Evolutionary conservation across 495 filamentous ascomycete genomes (phyloP).

Genomic region (Penicillium cataractarum): DNA sequence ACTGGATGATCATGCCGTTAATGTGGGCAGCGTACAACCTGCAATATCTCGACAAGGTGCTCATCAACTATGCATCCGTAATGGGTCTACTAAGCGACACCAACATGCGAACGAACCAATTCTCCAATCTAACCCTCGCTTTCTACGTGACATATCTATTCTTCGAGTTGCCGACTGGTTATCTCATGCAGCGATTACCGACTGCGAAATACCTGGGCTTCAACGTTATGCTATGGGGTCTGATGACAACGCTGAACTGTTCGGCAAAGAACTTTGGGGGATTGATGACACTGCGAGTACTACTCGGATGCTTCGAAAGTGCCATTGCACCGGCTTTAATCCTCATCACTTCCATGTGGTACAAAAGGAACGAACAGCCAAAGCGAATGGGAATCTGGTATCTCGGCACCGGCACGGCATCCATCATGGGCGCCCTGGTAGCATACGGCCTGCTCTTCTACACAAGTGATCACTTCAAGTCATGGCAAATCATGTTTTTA

Average conservation of each 20-base stretch:
- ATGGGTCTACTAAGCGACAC: slow-evolving; percentile 58
- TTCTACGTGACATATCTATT: slow-evolving; percentile 58
- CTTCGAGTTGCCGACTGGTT: slow-evolving; percentile 42
- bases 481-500: slow-evolving; percentile 47
- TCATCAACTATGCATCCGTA: slow-evolving; percentile 61
- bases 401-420: slow-evolving; percentile 62
- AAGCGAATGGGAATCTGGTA: slow-evolving; percentile 67
- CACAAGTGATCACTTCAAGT: slow-evolving; percentile 31
- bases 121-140: slow-evolving; percentile 54
- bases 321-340: slow-evolving; percentile 58
- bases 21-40: slow-evolving; percentile 59
- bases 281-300: slow-evolving; percentile 55
- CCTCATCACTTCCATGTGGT: slow-evolving; percentile 40
- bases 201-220: slow-evolving; percentile 53
- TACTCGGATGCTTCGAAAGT: slow-evolving; percentile 69
- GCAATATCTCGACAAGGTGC: slow-evolving; percentile 69
- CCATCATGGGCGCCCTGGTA: slow-evolving; percentile 63
- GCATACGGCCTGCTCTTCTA: slow-evolving; percentile 46
- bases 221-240: slow-evolving; percentile 60
- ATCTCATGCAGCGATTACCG: slow-evolving; percentile 49
- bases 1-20: slow-evolving; percentile 46
- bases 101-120: slow-evolving; percentile 55
- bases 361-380: slow-evolving; percentile 55
- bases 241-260: slow-evolving; percentile 62
- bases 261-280: slow-evolving; percentile 53